These are phyloP conservation scores for Trypanosoma cruzi DNA, from an alignment of 208 protist genomes.

Conservation along the genomic window DNA sequence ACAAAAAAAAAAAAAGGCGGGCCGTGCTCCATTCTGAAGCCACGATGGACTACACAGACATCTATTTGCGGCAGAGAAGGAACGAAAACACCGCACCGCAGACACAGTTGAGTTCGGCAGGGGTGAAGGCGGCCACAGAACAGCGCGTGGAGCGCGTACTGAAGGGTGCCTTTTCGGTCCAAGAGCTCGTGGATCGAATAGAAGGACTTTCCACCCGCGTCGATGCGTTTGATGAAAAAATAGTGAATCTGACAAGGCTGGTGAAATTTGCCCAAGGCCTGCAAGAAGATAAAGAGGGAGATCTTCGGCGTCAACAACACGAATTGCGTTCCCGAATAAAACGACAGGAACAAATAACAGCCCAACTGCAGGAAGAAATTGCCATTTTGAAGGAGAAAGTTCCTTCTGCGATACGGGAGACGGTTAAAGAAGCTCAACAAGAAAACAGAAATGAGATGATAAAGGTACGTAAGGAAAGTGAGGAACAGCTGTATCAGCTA, in stretches of 20 bases:
- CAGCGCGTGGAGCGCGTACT: constrained; percentile 54
- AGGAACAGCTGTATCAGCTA: constrained; percentile 26
- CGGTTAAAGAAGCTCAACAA: constrained; percentile 11
- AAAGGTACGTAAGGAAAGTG: constrained; percentile 9
- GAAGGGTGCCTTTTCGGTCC: constrained; percentile 64
- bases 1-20: neutral
- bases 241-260: constrained; percentile 80
- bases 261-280: constrained; percentile 78
- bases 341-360: constrained; percentile 68
- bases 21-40: neutral
- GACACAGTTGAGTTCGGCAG: neutral
- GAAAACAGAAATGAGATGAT: constrained; percentile 3
- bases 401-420: constrained; percentile 7
- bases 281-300: constrained; percentile 67
- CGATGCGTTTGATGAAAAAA: constrained; percentile 71
- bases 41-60: constrained; percentile 39
- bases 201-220: constrained; percentile 51
- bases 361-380: constrained; percentile 46
- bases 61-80: constrained; percentile 27
- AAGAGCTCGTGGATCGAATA: constrained; percentile 58
- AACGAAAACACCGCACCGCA: constrained; percentile 6
- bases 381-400: constrained; percentile 7
- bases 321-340: constrained; percentile 66
- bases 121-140: constrained; percentile 8
- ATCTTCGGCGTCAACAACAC: constrained; percentile 63